These are phyloP conservation scores for Citrullus mucosospermus DNA, from an alignment of 306 rosid species.

Conservation along the genomic window DNA sequence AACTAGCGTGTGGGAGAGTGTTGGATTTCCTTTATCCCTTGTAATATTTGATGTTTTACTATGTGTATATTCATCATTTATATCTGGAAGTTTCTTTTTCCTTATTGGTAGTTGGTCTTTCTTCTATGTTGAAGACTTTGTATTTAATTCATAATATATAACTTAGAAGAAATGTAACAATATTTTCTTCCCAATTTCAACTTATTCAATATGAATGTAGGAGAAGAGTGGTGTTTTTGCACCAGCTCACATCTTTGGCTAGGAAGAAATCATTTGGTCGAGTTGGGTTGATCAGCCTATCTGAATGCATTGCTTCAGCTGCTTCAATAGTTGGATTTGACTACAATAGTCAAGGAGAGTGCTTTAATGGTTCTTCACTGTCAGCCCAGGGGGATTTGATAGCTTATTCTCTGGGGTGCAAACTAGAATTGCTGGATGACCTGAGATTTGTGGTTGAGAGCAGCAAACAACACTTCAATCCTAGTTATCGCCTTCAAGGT, in stretches of 20 bases:
- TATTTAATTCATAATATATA: no score
- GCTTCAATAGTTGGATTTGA: slow-evolving; percentile 29
- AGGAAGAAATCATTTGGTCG: slow-evolving; percentile 64
- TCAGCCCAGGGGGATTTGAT: slow-evolving; percentile 14
- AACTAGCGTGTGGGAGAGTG: no score
- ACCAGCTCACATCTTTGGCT: slow-evolving; percentile 57
- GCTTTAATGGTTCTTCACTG: slow-evolving; percentile 17
- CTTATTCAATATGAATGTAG: slow-evolving; percentile 28
- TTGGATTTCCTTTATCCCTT: no score
- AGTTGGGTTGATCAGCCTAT: slow-evolving; percentile 81
- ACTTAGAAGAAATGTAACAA: no score
- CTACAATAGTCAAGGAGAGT: slow-evolving; percentile 20
- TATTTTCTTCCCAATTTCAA: no score
- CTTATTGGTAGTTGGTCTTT: no score
- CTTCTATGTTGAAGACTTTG: no score
- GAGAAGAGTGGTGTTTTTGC: slow-evolving; percentile 47
- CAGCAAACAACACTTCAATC: slow-evolving; percentile 96
- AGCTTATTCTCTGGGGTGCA: slow-evolving; percentile 23
- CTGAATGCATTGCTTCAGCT: slow-evolving; percentile 80
- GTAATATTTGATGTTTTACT: no score
- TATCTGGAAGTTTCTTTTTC: no score
- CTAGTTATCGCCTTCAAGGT: slow-evolving; percentile 86
- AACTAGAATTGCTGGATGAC: slow-evolving; percentile 41
- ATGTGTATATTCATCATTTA: no score
- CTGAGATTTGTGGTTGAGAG: slow-evolving; percentile 69